Evolutionary conservation across 345 rosid species (phyloP), one percentile per base, ranked within the genome.

Genomic region (Eucalyptus caleyi): DNA sequence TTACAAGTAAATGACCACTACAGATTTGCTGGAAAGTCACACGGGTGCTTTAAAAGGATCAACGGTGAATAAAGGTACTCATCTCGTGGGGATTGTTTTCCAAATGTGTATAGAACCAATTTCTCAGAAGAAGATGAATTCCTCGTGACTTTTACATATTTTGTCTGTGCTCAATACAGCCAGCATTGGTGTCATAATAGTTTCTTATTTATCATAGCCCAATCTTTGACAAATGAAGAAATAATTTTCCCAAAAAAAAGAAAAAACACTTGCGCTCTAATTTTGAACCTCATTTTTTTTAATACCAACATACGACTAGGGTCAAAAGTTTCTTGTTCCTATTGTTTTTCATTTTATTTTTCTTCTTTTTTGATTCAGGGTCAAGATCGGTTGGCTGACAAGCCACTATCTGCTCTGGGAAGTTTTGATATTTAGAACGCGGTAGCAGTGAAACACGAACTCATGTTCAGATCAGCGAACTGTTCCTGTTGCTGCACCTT

Each of bases 301-400:
- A 62, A 6, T 18, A n/a, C 49, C 9, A 50, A 34, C 19, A 34
- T 16, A 30, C 8, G 7, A 59, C 37, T 67, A 11, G 21, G n/a
- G 82, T 67, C 56, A 53, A 81, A 65, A 45, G 44, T 60, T 81
- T 65, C 34, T 40, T 9, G 45, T 23, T 14, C 88, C 30, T 54
- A 30, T 49, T 37, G 5, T 81, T 86, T 87, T 91, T 34, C 82
- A 18, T 62, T 44, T 40, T 8, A 19, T 12, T 15, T 88, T 34
- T 42, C 34, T 42, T 44, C 26, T 87, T 56, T 87, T 34, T 87
- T 91, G 59, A 92, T 92, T 49, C 93, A 97, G 95, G 99, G 99
- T 51, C 95, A 95, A 89, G 96, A 96, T n/a, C 94, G 94, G 54
- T 90, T 98, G 88, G 98, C 95, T 88, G 96, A 94, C 88, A 95